Percentiles rank a stretch among this genome's conserved stretches.
Evolutionary conservation across 1,139 yeast species (phyloP).

Genomic region (Hanseniaspora gamundiae): DNA sequence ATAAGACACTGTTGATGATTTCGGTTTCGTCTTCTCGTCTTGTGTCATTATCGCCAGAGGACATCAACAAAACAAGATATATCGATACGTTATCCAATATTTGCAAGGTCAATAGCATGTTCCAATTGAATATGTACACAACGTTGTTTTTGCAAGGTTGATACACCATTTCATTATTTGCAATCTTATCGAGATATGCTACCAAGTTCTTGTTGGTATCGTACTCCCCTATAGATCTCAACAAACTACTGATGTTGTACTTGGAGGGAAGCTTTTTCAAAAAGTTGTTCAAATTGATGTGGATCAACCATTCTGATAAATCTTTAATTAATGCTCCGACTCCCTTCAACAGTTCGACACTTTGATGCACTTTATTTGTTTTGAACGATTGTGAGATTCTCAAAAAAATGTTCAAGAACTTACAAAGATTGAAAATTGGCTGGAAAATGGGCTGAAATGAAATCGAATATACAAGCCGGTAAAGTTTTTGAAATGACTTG

Average conservation of each 20-base stretch:
- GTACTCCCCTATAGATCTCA: slow-evolving; percentile 42
- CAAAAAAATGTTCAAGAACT: slow-evolving; percentile 2
- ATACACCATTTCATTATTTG: slow-evolving; percentile 1
- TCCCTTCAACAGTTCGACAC: background rate
- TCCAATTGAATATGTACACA: slow-evolving; percentile 3
- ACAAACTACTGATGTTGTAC: slow-evolving; percentile 32
- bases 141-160: background rate
- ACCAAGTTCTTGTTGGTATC: slow-evolving; percentile 22
- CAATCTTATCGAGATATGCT: slow-evolving; percentile 16
- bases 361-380: background rate
- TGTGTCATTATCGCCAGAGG: background rate
- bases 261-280: slow-evolving; percentile 5
- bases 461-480: slow-evolving; percentile 18
- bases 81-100: background rate
- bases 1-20: background rate
- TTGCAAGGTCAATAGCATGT: background rate
- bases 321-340: background rate
- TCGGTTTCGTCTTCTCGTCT: background rate
- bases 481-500: slow-evolving; percentile 8
- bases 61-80: background rate
- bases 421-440: slow-evolving; percentile 13
- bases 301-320: slow-evolving; percentile 5
- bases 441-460: slow-evolving; percentile 21
- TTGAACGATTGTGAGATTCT: background rate
- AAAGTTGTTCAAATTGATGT: slow-evolving; percentile 6